Evolutionary conservation across 2,329 filamentous ascomycete genomes (phyloP).

Genomic region (Aspergillus ibericus): DNA sequence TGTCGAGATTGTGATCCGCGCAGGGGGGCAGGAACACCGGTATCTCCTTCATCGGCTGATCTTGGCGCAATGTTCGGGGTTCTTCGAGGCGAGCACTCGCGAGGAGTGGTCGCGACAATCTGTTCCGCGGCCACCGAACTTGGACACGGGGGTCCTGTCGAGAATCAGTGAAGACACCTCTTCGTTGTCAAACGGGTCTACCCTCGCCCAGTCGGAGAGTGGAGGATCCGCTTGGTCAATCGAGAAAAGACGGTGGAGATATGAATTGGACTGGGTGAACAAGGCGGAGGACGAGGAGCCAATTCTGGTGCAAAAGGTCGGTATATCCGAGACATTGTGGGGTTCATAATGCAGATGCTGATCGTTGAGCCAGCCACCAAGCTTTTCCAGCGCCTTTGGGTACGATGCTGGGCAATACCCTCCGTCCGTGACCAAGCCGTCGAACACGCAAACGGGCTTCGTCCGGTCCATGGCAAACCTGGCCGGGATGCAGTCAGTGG

Average conservation of each 20-base stretch:
- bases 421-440: conserved; percentile 63
- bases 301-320: conserved; percentile 81
- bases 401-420: conserved; percentile 48
- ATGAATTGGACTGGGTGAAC: conserved; percentile 77
- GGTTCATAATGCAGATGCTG: neutral
- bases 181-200: conserved; percentile 37
- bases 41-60: conserved; percentile 89
- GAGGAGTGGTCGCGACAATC: conserved; percentile 67
- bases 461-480: conserved; percentile 88
- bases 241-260: conserved; percentile 72
- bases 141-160: conserved; percentile 31
- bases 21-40: conserved; percentile 69
- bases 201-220: conserved; percentile 39
- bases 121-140: conserved; percentile 48
- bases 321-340: conserved; percentile 4
- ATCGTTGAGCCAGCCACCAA: conserved; percentile 29
- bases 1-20: conserved; percentile 80
- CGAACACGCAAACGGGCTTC: conserved; percentile 65
- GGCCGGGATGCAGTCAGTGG: conserved; percentile 54
- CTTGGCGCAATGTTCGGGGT: conserved; percentile 84
- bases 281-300: conserved; percentile 72
- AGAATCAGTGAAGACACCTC: conserved; percentile 38
- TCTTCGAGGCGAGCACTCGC: conserved; percentile 80
- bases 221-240: conserved; percentile 42
- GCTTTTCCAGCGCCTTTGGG: conserved; percentile 58